Evolutionary conservation across 768 basidiomycete genomes (phyloP), one percentile per base, ranked within the genome.

Genomic region (Auricularia heimuer): DNA sequence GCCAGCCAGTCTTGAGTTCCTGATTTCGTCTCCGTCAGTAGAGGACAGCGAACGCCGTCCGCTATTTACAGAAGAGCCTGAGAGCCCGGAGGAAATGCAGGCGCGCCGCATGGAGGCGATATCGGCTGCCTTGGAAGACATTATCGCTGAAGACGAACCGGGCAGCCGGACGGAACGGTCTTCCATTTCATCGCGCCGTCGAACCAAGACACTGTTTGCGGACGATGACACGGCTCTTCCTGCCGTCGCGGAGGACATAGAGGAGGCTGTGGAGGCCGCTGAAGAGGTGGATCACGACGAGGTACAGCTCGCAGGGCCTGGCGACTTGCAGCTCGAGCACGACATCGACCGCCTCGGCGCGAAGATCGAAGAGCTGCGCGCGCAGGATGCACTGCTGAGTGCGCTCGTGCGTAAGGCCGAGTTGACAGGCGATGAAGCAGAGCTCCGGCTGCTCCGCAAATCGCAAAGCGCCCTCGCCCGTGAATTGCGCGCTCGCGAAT

Each of bases 351-450:
- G 93, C 24, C 80, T 99, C 2, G 79, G 82, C 21, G 83, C 87
- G 56, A 91, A 92, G 65, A 85, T 98, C 64, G 77, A 78, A 4
- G 88, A 89, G 67, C 77, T 94, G 14, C 84, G 91, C 68, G 81
- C 85, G 1, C 97, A 98, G 69, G 89, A 92, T 64, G 75, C 82
- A 42, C 90, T 93, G 78, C 82, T 99, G 3, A 88, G 91, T 66
- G 90, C 87, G 1, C 78, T 98, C 54, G 92, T 97, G 71, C 91
- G 91, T 70, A 95, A 96, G 73, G 97, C 97, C 1, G 97, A 98
- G 71, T 77, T 98, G 45, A 92, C 92, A 3, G 97, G 95, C 0
- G 94, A 92, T 71, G 85, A 83, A 1, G 87, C 89, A 70, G 95
- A 98, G 75, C 82, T 96, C 24, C 83, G 82, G 65, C 81, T 98